These are phyloP conservation scores for Thelonectria olida DNA, from an alignment of 2,329 filamentous ascomycete genomes.

Conservation along the genomic window DNA sequence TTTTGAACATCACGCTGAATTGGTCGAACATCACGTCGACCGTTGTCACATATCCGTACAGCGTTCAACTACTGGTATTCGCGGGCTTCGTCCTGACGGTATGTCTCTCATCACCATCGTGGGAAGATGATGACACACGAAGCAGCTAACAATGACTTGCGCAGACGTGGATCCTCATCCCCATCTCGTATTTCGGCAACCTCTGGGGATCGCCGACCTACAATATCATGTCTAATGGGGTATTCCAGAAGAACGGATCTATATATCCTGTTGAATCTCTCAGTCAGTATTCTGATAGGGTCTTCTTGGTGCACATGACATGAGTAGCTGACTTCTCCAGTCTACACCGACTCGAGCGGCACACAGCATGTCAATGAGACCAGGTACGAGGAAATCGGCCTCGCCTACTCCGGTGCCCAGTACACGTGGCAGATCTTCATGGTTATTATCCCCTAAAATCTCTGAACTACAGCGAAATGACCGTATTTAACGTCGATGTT, in stretches of 20 bases:
- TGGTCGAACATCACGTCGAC: conserved; percentile 67
- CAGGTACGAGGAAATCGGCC: conserved; percentile 58
- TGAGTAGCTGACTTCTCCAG: not conserved
- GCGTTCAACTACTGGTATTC: conserved; percentile 66
- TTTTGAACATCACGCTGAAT: conserved; percentile 67
- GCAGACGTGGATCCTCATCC: conserved; percentile 65
- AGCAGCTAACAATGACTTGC: no score
- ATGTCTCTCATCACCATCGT: not conserved
- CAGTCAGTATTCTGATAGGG: conserved; percentile 27
- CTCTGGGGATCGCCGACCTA: conserved; percentile 59
- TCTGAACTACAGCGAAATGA: no score
- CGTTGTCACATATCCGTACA: conserved; percentile 64
- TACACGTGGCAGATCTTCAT: conserved; percentile 68
- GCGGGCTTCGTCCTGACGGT: conserved; percentile 59
- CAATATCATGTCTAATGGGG: conserved; percentile 66
- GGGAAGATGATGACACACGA: no score
- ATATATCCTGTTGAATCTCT: conserved; percentile 31
- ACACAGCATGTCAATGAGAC: conserved; percentile 58
- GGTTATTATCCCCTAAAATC: conserved; percentile 31
- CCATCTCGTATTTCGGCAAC: conserved; percentile 66
- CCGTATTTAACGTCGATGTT: no score
- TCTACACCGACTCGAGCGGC: conserved; percentile 35
- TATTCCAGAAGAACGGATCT: conserved; percentile 47
- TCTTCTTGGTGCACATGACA: no score
- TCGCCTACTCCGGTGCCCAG: conserved; percentile 66